phyloP scores from a whole-genome alignment of 1,284 basidiomycete species.

The Phaffia rhodozyma region DNA sequence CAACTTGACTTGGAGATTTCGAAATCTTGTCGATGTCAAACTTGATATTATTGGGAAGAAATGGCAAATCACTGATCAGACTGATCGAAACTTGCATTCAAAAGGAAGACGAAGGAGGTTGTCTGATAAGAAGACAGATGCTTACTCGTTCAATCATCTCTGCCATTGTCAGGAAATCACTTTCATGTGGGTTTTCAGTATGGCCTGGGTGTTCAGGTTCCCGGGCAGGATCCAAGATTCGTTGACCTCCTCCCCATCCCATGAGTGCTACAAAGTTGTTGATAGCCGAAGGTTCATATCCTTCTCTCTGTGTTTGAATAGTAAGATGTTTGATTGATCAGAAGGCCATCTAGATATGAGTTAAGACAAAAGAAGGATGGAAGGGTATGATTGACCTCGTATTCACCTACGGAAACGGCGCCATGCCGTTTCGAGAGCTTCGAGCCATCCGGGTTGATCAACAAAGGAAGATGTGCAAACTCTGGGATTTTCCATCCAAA shows the following conservation, averaged over 20 bases:
- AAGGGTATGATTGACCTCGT: constrained; percentile 47
- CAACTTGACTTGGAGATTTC: constrained; percentile 2
- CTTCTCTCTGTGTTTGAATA: constrained; percentile 36
- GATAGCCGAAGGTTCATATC: constrained; percentile 82
- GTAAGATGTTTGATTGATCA: too few species aligned
- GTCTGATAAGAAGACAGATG: constrained; percentile 30
- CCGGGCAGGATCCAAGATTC: constrained; percentile 9
- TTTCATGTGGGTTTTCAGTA: constrained; percentile 48
- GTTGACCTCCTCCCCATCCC: constrained; percentile 58
- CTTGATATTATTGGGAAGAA: not conserved
- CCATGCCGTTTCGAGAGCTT: constrained; percentile 93
- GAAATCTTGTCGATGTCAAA: constrained; percentile 8
- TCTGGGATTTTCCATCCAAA: constrained; percentile 59
- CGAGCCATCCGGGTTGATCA: constrained; percentile 78
- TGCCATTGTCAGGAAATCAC: constrained; percentile 47
- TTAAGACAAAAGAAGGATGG: not conserved
- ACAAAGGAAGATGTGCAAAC: constrained; percentile 83
- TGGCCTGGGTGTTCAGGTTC: constrained; percentile 26
- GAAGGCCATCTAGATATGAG: too few species aligned
- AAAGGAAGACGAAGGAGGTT: constrained; percentile 29
- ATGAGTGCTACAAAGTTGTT: constrained; percentile 88
- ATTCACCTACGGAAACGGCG: constrained; percentile 75
- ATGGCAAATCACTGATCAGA: constrained; percentile 16
- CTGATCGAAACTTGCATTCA: constrained; percentile 34
- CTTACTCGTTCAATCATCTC: constrained; percentile 52